Conservation (phyloP, 148 eudicot species). For the Fagopyrum homotropicum region DNA sequence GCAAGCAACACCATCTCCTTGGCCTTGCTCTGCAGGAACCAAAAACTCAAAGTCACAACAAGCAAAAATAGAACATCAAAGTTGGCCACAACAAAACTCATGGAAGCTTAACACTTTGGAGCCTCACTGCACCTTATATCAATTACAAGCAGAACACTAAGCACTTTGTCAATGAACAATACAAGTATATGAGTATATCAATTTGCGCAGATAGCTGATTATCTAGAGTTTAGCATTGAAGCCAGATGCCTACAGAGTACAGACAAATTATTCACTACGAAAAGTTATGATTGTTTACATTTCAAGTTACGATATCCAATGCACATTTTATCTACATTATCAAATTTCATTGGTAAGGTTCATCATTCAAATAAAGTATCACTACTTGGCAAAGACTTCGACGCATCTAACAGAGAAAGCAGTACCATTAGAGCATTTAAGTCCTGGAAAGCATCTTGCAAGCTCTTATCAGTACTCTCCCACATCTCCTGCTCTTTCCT, state of each 20-base stretch:
- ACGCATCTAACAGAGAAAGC: neutral
- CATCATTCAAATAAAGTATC: neutral
- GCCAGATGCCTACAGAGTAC: neutral
- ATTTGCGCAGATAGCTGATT: neutral
- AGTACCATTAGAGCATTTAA: slow-evolving; percentile 90
- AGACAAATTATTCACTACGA: neutral
- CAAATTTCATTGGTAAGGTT: neutral
- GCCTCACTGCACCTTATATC: neutral
- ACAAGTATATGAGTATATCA: neutral
- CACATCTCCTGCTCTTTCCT: slow-evolving; percentile 99
- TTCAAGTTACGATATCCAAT: neutral
- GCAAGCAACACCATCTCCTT: slow-evolving; percentile 98
- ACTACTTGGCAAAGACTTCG: neutral
- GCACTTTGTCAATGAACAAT: neutral
- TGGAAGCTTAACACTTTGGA: neutral
- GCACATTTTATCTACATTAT: neutral
- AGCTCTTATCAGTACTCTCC: slow-evolving; percentile 95
- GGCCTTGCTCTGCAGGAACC: slow-evolving; percentile 67
- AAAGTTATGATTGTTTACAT: neutral
- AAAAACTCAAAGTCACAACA: neutral
- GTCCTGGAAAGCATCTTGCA: slow-evolving; percentile 98
- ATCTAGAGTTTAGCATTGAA: neutral
- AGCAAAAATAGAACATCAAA: neutral
- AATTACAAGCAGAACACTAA: neutral
- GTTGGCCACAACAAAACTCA: neutral